A percentile compares a stretch with the other conserved stretches of the same genome.
These are phyloP conservation scores for Ophiosphaerella korrae DNA, from an alignment of 2,329 filamentous ascomycete genomes.

Conservation along the genomic window DNA sequence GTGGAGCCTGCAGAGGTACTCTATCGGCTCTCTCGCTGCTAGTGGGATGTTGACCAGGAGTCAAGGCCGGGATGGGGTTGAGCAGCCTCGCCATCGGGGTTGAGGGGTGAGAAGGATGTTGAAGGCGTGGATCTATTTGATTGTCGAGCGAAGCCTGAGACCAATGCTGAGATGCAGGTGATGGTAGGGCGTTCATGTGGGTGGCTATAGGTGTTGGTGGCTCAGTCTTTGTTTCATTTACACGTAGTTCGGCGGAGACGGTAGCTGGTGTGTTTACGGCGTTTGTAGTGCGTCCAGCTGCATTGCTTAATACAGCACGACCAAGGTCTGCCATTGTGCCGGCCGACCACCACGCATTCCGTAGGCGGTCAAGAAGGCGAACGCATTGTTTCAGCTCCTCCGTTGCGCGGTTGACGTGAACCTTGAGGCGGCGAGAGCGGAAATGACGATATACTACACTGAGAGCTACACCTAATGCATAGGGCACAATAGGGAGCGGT, in stretches of 20 bases:
- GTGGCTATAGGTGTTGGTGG: slow-evolving; percentile 22
- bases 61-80: slow-evolving; percentile 32
- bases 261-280: slow-evolving; percentile 41
- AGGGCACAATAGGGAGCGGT: slow-evolving; percentile 61
- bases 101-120: slow-evolving; percentile 28
- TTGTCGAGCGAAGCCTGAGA: slow-evolving; percentile 24
- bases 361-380: slow-evolving; percentile 50
- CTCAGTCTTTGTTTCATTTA: slow-evolving; percentile 24
- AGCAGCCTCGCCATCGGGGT: slow-evolving; percentile 38
- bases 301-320: slow-evolving; percentile 46
- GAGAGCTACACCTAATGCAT: slow-evolving; percentile 60
- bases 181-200: slow-evolving; percentile 17
- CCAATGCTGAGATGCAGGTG: slow-evolving; percentile 25
- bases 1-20: slow-evolving; percentile 21
- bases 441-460: slow-evolving; percentile 63
- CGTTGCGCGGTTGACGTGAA: slow-evolving; percentile 54
- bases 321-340: slow-evolving; percentile 53
- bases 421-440: slow-evolving; percentile 56
- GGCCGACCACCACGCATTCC: slow-evolving; percentile 53
- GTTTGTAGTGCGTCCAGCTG: slow-evolving; percentile 43
- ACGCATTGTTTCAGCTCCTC: slow-evolving; percentile 53
- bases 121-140: slow-evolving; percentile 43
- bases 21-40: slow-evolving; percentile 44
- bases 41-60: slow-evolving; percentile 44
- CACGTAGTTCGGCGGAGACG: slow-evolving; percentile 23